phyloP scores from a whole-genome alignment of 768 basidiomycete species.

The Lyophyllum decastes region DNA sequence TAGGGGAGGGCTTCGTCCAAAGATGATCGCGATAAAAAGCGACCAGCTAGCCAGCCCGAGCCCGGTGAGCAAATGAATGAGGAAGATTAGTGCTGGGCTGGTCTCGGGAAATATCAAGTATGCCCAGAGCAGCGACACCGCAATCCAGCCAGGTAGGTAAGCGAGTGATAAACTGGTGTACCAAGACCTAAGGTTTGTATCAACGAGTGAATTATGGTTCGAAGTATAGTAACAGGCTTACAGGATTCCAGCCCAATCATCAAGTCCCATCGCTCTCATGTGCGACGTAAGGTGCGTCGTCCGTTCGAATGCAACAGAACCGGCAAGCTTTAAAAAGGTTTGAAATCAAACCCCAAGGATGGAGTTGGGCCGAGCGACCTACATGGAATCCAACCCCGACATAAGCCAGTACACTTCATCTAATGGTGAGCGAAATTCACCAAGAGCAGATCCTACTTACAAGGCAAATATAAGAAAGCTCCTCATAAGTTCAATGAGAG shows the following conservation, averaged over 20 bases:
- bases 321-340: conserved; percentile 26
- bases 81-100: conserved; percentile 48
- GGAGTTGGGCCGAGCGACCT: too few species aligned
- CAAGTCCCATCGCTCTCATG: conserved; percentile 64
- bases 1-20: conserved; percentile 58
- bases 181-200: conserved; percentile 36
- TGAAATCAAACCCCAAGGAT: not conserved
- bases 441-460: conserved; percentile 26
- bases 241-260: conserved; percentile 54
- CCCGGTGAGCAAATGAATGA: conserved; percentile 57
- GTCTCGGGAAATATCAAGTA: conserved; percentile 52
- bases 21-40: conserved; percentile 54
- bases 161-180: conserved; percentile 50
- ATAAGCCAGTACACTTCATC: conserved; percentile 52
- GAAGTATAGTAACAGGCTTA: conserved; percentile 21
- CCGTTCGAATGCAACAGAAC: conserved; percentile 54
- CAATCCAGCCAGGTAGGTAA: conserved; percentile 65
- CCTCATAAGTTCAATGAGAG: not conserved
- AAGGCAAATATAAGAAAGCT: conserved; percentile 49
- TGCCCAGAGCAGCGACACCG: conserved; percentile 55
- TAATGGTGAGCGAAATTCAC: not conserved
- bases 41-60: conserved; percentile 57
- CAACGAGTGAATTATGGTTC: not conserved
- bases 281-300: conserved; percentile 54
- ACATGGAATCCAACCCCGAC: conserved; percentile 65